Conservation (phyloP, 2,329 filamentous ascomycete species). For the Penicillium sp. region DNA sequence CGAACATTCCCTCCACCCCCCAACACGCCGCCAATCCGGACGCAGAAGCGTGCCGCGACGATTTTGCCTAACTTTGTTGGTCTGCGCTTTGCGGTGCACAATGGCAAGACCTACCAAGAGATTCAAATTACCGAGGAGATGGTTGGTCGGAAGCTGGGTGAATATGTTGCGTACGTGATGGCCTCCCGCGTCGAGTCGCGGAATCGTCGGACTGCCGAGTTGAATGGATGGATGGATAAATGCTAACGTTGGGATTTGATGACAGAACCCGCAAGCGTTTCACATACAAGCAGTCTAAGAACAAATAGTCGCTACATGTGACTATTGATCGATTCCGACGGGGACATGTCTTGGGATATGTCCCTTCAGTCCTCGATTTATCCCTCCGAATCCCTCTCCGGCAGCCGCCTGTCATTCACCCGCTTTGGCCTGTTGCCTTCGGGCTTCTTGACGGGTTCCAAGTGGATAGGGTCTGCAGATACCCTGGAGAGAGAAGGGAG, state of each 20-base stretch:
- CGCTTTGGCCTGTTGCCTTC: neutral
- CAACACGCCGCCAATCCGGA: constrained; percentile 74
- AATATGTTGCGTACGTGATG: constrained; percentile 78
- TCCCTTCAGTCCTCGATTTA: constrained; percentile 6
- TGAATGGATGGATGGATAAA: neutral
- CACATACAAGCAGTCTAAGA: constrained; percentile 71
- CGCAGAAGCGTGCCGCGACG: constrained; percentile 83
- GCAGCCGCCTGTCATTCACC: neutral
- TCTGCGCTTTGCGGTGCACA: constrained; percentile 85
- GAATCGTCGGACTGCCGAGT: neutral
- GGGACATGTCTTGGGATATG: neutral
- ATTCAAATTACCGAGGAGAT: constrained; percentile 89
- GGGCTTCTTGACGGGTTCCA: neutral
- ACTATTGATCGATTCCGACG: neutral
- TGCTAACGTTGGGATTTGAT: constrained; percentile 6
- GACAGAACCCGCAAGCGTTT: constrained; percentile 69
- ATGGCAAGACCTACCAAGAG: constrained; percentile 84
- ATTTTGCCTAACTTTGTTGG: constrained; percentile 93
- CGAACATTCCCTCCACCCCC: constrained; percentile 57
- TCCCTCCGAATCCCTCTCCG: neutral
- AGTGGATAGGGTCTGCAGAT: constrained; percentile 6
- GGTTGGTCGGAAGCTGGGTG: constrained; percentile 93
- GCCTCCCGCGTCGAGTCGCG: neutral
- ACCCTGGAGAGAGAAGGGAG: constrained; percentile 1
- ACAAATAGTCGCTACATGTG: constrained; percentile 55